These are phyloP conservation scores for Flammula alnicola DNA, from an alignment of 1,284 basidiomycete genomes.

Conservation along the genomic window DNA sequence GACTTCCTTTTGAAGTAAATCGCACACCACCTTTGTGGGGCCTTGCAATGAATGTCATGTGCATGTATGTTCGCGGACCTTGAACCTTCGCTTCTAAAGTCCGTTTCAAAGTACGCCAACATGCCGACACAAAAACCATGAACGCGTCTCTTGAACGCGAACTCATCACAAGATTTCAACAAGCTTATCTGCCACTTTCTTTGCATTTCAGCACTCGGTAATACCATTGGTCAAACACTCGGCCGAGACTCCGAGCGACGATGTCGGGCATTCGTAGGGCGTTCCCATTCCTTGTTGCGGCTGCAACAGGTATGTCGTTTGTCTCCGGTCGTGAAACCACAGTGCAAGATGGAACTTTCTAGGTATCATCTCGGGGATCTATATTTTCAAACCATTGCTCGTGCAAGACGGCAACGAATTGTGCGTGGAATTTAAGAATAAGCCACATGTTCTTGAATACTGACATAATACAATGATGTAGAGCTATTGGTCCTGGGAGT, in stretches of 20 bases:
- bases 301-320: conserved; percentile 37
- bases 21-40: conserved; percentile 20
- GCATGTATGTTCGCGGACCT: conserved; percentile 19
- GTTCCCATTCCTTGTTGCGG: conserved; percentile 41
- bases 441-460: conserved; percentile 13
- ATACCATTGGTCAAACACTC: not conserved
- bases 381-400: conserved; percentile 58
- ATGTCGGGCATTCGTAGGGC: conserved; percentile 33
- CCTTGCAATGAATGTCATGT: not conserved
- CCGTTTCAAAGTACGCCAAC: conserved; percentile 18
- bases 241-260: not conserved
- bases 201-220: conserved; percentile 1
- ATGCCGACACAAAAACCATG: not conserved
- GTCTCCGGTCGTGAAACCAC: conserved; percentile 1
- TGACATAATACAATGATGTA: conserved; percentile 22
- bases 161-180: not conserved
- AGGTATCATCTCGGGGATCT: conserved; percentile 68
- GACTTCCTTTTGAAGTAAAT: conserved; percentile 28
- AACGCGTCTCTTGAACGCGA: not conserved
- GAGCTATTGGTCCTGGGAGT: conserved; percentile 23
- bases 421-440: conserved; percentile 15
- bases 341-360: conserved; percentile 3
- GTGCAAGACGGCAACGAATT: conserved; percentile 24
- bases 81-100: conserved; percentile 19
- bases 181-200: conserved; percentile 3